Base-by-base conservation (phyloP, 805 yeast species). In the Starmerella floricola region DNA sequence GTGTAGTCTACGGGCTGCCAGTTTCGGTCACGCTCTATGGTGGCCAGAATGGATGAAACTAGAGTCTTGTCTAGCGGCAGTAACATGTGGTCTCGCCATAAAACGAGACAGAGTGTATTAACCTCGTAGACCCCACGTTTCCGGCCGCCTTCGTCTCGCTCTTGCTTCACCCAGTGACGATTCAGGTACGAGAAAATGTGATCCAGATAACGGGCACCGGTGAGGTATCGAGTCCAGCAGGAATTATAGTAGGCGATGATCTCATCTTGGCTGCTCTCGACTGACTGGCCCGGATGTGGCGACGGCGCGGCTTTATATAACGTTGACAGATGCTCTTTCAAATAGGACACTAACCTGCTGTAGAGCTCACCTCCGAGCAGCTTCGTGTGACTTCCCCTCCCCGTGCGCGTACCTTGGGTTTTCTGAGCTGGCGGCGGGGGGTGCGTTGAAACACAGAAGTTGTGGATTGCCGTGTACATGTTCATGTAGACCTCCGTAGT, bases 101-200 rank as follows among this genome's bases (percentile, higher is more conserved):
- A 78, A 51, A 86, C 69, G 40, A 88, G 66, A 39, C 95, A 81
- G 49, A 91, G 67, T 4, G 95, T 85, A 58, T 86, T 79, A 18
- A 93, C 93, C 61, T 91, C 98, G 61, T 77, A 85, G 35, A 91
- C 78, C 55, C 84, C 86, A 49, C 86, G 72, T 55, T 84, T 75
- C 17, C 55, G 47, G 16, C 54, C 55, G 15, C 96, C 96, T 59
- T 88, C 96, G 33, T 85, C 80, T 56, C 97, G 73, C 62, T 88
- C 97, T 57, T 93, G 87, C 53, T 81, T 82, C 34, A 93, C 95
- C 98, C 98, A 91, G 63, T 88, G 91, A 48, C 97, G 73, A 62
- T 91, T 91, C 73, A 91, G 77, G 62, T 91, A 91, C 60, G 88
- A 95, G 56, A 91, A 83, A 5, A 93, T 87, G 59, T 93, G 91